Evolutionary conservation across 1,284 basidiomycete genomes (phyloP).

Genomic region (Austroboletus niveus): DNA sequence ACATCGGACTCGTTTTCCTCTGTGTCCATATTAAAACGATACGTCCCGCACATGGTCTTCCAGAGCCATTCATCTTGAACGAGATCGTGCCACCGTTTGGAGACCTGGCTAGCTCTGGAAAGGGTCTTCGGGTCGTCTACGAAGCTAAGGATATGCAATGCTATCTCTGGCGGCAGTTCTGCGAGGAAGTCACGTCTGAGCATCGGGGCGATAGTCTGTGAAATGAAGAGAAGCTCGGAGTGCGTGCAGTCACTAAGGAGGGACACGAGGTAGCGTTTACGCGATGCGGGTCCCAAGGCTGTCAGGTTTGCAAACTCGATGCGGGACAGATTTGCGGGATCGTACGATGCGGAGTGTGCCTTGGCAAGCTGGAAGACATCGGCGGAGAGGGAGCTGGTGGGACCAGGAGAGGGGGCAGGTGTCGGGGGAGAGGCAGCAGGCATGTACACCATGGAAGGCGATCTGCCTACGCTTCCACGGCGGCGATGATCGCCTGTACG

Average conservation of each 20-base stretch:
- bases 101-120: conserved; percentile 71
- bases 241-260: conserved; percentile 68
- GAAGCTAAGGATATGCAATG: conserved; percentile 78
- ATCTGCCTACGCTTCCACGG: conserved; percentile 16
- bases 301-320: conserved; percentile 38
- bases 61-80: conserved; percentile 85
- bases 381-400: conserved; percentile 23
- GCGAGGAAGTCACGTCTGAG: conserved; percentile 87
- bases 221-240: conserved; percentile 79
- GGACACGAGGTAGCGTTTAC: conserved; percentile 61
- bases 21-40: conserved; percentile 45
- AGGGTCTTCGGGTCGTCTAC: conserved; percentile 83
- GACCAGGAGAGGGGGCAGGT: conserved; percentile 62
- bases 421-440: conserved; percentile 66
- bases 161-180: conserved; percentile 82
- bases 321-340: conserved; percentile 32
- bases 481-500: conserved; percentile 15
- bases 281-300: conserved; percentile 38
- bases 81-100: conserved; percentile 73
- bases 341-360: conserved; percentile 16
- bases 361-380: conserved; percentile 18
- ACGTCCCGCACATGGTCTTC: conserved; percentile 73
- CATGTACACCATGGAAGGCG: conserved; percentile 45
- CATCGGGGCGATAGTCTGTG: conserved; percentile 71
- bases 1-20: conserved; percentile 15